Evolutionary conservation across 495 filamentous ascomycete genomes (phyloP).

Genomic region (Xylaria telfairii): DNA sequence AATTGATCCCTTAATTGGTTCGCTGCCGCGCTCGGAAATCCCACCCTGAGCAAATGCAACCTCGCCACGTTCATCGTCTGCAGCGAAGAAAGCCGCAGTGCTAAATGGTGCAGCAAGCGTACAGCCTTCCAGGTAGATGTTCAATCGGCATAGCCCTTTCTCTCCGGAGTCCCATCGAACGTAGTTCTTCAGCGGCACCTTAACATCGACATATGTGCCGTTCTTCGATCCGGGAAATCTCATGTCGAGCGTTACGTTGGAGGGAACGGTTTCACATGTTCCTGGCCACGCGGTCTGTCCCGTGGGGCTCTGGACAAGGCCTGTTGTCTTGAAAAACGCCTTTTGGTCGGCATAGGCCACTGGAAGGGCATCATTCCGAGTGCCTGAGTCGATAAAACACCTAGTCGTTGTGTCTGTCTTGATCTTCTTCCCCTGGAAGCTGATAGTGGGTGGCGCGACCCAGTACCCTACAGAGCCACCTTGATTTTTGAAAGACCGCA

Average conservation of each 20-base stretch:
- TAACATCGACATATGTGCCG: slow-evolving; percentile 22
- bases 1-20: slow-evolving; percentile 1
- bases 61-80: slow-evolving; percentile 20
- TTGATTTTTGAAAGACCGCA: slow-evolving; percentile 15
- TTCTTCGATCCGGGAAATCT: slow-evolving; percentile 14
- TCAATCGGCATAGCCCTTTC: slow-evolving; percentile 16
- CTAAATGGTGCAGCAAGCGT: slow-evolving; percentile 24
- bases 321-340: slow-evolving; percentile 16
- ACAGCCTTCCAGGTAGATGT: slow-evolving; percentile 9
- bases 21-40: slow-evolving; percentile 11
- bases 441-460: neutral
- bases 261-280: slow-evolving; percentile 15
- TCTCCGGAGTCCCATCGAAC: slow-evolving; percentile 15
- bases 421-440: slow-evolving; percentile 10
- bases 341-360: neutral
- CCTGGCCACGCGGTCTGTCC: slow-evolving; percentile 12
- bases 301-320: slow-evolving; percentile 7
- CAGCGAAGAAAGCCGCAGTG: slow-evolving; percentile 24
- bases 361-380: slow-evolving; percentile 18
- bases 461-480: slow-evolving; percentile 16
- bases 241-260: slow-evolving; percentile 18
- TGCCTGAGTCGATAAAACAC: slow-evolving; percentile 24
- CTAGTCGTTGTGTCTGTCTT: neutral
- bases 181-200: slow-evolving; percentile 21
- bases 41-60: slow-evolving; percentile 25